phyloP scores from a whole-genome alignment of 352 stramenopile genomes.

The Pythium monospermum region DNA sequence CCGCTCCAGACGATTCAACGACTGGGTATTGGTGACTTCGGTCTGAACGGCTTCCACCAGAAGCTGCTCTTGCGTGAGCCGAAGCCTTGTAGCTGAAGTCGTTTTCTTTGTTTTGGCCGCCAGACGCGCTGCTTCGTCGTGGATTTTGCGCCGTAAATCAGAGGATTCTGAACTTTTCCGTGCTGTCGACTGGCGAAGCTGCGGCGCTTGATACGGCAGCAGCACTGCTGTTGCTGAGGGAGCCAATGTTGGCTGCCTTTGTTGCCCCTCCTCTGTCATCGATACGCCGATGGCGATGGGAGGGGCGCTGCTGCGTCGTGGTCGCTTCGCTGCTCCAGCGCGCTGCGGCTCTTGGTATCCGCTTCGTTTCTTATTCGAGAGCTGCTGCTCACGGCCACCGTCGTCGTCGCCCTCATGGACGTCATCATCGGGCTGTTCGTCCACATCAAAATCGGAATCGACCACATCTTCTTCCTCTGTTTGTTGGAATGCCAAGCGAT shows the following conservation, averaged over 20 bases:
- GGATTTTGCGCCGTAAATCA: conserved; percentile 48
- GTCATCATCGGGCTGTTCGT: conserved; percentile 77
- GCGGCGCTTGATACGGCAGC: conserved; percentile 32
- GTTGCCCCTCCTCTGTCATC: not conserved
- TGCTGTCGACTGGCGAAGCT: conserved; percentile 51
- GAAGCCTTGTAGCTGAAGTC: conserved; percentile 11
- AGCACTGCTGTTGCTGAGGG: no score
- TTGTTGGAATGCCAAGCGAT: conserved; percentile 1
- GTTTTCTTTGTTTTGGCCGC: conserved; percentile 38
- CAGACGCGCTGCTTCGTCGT: conserved; percentile 43
- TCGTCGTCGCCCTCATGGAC: conserved; percentile 67
- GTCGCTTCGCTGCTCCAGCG: not conserved
- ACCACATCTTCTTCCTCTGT: conserved; percentile 86
- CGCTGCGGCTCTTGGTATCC: conserved; percentile 31
- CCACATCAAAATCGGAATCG: conserved; percentile 85
- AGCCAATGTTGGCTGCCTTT: no score
- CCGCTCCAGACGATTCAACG: conserved; percentile 70
- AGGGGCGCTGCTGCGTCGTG: not conserved
- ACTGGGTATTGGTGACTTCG: conserved; percentile 76
- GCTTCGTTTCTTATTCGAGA: no score
- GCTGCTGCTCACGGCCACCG: conserved; percentile 25
- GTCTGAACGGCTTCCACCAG: conserved; percentile 69
- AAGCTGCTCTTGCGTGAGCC: conserved; percentile 64
- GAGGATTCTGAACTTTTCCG: conserved; percentile 57
- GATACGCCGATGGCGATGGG: no score